Evolutionary conservation across 1,284 basidiomycete genomes (phyloP), one percentile per base, ranked within the genome.

Genomic region (Trichosporon sp.): DNA sequence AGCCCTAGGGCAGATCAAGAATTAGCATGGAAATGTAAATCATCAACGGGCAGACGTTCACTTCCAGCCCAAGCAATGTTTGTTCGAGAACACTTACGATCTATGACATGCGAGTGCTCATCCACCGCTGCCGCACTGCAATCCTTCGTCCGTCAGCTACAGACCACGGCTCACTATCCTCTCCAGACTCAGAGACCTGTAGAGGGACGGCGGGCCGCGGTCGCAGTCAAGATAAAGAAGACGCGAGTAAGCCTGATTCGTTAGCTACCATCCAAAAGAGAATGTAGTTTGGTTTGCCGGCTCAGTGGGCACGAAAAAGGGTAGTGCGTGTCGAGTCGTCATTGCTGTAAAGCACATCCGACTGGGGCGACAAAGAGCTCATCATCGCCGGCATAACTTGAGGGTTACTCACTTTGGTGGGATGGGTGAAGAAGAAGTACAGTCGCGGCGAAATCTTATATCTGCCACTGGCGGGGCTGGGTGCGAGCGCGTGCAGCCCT

Each of bases 1-100:
- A 35, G 32, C 59, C 59, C 59, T 10, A 35, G 14, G 59, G 59
- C 31, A 35, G 59, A 19, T 63, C 59, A 35, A 63, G 59, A 63
- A 63, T 63, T 63, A 63, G 59, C 59, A 63, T 63, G 59, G 59
- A 63, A 63, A 63, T 35, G 59, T 63, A 63, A 63, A 63, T 63
- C 59, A 63, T 63, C 59, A 32, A 63, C 16, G 59, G 59, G 59
- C 59, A 35, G 14, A 11, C 51, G 51, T 21, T 35, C 16, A 12
- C 32, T 35, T 63, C 31, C 32, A 63, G 32, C 37, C 59, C 59
- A 63, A 21, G 31, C 16, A 32, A 5, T 11, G 12, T 2, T 6
- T 14, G 14, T 6, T 3, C 26, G 26, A 16, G 16, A 7, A 35
- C 38, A 63, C 59, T 63, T 63, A 63, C 59, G 11, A 5, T 21